Conservation (phyloP, 192 early-diverging fungal genomes). For the Mortierella antarctica region DNA sequence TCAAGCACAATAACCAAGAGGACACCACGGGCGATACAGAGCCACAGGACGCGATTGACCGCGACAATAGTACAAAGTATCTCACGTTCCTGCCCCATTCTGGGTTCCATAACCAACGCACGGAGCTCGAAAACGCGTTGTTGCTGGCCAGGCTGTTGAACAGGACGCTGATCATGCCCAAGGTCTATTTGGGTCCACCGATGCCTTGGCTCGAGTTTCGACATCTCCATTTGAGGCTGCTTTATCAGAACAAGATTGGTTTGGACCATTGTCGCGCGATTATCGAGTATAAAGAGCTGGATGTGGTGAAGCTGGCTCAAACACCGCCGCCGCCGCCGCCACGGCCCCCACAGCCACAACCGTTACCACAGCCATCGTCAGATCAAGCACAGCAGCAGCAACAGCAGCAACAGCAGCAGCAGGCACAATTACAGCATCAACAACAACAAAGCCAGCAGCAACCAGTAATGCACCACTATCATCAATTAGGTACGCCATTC, state of each 20-base stretch:
- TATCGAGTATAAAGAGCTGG: constrained; percentile 21
- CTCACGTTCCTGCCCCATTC: constrained; percentile 64
- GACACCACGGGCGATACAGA: not conserved
- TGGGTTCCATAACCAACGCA: constrained; percentile 66
- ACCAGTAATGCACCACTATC: not conserved
- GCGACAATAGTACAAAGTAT: constrained; percentile 36
- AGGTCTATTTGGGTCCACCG: constrained; percentile 61
- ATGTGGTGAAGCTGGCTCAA: not conserved
- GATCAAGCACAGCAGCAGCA: not conserved
- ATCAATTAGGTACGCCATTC: not conserved
- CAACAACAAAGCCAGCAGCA: constrained; percentile 17
- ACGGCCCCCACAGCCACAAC: not conserved
- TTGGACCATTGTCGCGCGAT: constrained; percentile 62
- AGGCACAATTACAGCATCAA: not conserved
- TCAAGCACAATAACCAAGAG: not conserved
- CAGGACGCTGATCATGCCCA: constrained; percentile 65
- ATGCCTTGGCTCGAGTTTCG: constrained; percentile 63
- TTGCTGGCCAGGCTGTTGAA: constrained; percentile 58
- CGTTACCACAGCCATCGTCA: not conserved
- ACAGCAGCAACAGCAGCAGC: constrained; percentile 10
- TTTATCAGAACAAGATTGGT: constrained; percentile 64
- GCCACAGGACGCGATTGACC: not conserved
- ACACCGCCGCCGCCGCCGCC: not conserved
- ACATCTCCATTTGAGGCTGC: constrained; percentile 57
- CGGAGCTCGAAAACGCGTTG: constrained; percentile 61